Base-by-base conservation (phyloP, 2,329 filamentous ascomycete genomes). In the Thielaviopsis ethacetica region DNA sequence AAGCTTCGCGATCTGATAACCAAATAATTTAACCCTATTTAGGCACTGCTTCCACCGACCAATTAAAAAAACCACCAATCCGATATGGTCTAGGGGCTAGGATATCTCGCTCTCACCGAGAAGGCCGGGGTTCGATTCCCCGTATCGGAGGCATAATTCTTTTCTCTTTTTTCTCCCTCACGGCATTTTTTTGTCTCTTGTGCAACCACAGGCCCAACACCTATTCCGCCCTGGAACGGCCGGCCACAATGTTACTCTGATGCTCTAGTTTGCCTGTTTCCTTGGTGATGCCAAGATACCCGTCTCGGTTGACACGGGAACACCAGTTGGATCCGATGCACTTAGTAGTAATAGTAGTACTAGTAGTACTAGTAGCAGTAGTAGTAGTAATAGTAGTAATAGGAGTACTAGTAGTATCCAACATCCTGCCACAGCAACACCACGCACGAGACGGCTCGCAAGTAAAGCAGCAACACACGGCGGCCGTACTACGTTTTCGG, bases 41-140 rank as follows among this genome's bases (percentile, higher is more conserved):
- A 26, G 24, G 3, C 24, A 3, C 24, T 26, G 6, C 6, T 6
- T 26, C 24, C 24, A 26, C n/a, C n/a, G n/a, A n/a, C n/a, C n/a
- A n/a, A n/a, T 3, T 26, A 26, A 26, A 6, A 26, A 26, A 3
- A 26, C 6, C 24, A 26, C 24, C 24, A 34, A 49, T 62, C 61
- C 58, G 58, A 58, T 60, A 58, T 62, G 51, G 61, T 62, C 57
- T 62, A 62, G 55, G 54, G 56, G 61, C 34, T 62, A 57, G 56
- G 55, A 62, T 61, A 56, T 61, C 61, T 60, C 53, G 61, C 56
- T 59, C 59, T 62, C 62, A 61, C 62, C 62, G 62, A 59, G 59
- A 51, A 62, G 61, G 59, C 62, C 61, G 55, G 62, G 62, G 62
- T 63, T 64, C 62, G 61, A 64, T 63, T 64, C 62, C 63, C 61